Conservation (phyloP, 2,329 filamentous ascomycete species). For the Tolypocladium amazonense region DNA sequence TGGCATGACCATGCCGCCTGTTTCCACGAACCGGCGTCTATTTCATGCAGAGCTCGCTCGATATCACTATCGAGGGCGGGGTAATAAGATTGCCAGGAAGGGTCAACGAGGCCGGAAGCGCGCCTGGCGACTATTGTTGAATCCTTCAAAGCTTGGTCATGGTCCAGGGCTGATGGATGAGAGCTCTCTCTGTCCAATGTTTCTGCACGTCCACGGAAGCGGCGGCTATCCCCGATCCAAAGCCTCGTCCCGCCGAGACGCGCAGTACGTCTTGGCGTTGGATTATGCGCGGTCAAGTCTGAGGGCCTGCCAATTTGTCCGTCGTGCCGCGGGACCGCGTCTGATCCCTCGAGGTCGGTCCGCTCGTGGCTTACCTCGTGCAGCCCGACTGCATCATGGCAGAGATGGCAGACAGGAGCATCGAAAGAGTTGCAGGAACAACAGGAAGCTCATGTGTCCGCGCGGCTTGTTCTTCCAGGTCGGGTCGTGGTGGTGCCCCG, state of each 20-base stretch:
- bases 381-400: not conserved
- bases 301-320: not conserved
- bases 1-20: slow-evolving; percentile 15
- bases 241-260: not conserved
- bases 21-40: slow-evolving; percentile 19
- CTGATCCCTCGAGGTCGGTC: not conserved
- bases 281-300: not conserved
- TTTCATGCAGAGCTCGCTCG: slow-evolving; percentile 9
- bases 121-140: not conserved
- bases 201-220: not conserved
- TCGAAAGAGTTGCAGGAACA: not conserved
- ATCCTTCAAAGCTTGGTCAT: not conserved
- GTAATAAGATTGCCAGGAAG: not conserved
- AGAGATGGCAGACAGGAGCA: not conserved
- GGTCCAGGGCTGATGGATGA: not conserved
- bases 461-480: not conserved
- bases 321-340: not conserved
- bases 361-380: not conserved
- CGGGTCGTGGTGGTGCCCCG: not conserved
- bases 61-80: slow-evolving; percentile 5
- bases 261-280: no score
- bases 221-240: not conserved
- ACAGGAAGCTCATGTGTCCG: not conserved
- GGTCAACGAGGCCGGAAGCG: not conserved
- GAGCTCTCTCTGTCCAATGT: not conserved